Evolutionary conservation across 2,329 filamentous ascomycete species (phyloP).

Genomic region (Hortaea werneckii): DNA sequence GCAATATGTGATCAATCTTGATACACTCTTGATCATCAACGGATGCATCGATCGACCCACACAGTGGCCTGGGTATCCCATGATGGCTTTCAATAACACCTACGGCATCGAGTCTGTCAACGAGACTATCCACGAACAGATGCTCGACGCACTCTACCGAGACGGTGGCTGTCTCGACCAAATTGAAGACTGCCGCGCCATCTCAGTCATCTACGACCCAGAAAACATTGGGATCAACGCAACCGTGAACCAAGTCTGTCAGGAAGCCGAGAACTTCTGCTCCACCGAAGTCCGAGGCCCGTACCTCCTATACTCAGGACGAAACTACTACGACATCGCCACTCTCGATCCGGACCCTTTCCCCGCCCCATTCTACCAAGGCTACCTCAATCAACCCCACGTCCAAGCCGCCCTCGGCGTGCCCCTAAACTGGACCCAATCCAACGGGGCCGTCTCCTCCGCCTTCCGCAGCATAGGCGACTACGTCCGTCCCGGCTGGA

Average conservation of each 20-base stretch:
- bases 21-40: slow-evolving; percentile 40
- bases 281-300: slow-evolving; percentile 34
- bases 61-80: slow-evolving; percentile 38
- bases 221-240: slow-evolving; percentile 33
- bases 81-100: slow-evolving; percentile 46
- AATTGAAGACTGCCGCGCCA: slow-evolving; percentile 41
- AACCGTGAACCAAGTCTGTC: slow-evolving; percentile 33
- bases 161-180: slow-evolving; percentile 45
- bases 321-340: slow-evolving; percentile 49
- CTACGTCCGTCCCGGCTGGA: slow-evolving; percentile 52
- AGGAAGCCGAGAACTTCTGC: slow-evolving; percentile 38
- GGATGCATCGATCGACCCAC: slow-evolving; percentile 44
- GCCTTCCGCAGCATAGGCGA: slow-evolving; percentile 32
- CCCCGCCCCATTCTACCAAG: slow-evolving; percentile 35
- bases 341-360: slow-evolving; percentile 35
- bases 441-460: not conserved
- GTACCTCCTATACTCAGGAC: slow-evolving; percentile 33
- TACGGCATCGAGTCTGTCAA: slow-evolving; percentile 45
- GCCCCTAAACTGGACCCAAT: slow-evolving; percentile 45
- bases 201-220: slow-evolving; percentile 40
- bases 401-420: slow-evolving; percentile 50
- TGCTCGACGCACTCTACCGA: slow-evolving; percentile 34
- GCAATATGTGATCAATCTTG: slow-evolving; percentile 26
- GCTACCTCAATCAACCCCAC: slow-evolving; percentile 46
- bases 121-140: slow-evolving; percentile 32